Percentiles rank a stretch among this genome's conserved stretches.
Conservation (phyloP, 2,329 filamentous ascomycete genomes). For the Hirsutella minnesotensis region DNA sequence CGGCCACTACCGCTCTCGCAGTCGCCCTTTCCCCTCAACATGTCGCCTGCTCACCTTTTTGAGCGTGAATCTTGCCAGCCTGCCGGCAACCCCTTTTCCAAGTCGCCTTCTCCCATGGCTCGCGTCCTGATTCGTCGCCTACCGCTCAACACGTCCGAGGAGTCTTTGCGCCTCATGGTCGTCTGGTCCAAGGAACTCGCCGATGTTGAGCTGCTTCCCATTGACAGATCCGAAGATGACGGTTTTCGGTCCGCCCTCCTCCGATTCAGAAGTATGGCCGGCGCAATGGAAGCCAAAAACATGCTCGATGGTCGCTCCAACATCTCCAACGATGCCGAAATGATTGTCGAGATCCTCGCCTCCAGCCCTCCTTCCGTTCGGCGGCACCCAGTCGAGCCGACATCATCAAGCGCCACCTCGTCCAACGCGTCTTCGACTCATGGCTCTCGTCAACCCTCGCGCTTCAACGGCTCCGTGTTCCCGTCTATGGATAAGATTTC, state of each 20-base stretch:
- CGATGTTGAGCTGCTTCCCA: constrained; percentile 36
- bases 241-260: constrained; percentile 40
- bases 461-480: constrained; percentile 48
- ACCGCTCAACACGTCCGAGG: constrained; percentile 39
- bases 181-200: constrained; percentile 45
- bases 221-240: constrained; percentile 35
- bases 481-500: constrained; percentile 50
- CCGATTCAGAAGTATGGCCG: constrained; percentile 38
- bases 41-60: constrained; percentile 16
- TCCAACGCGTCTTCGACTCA: constrained; percentile 27
- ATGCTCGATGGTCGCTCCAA: constrained; percentile 46
- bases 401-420: constrained; percentile 10
- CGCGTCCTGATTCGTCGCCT: constrained; percentile 41
- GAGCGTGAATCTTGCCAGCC: constrained; percentile 31
- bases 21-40: constrained; percentile 20
- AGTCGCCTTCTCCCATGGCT: constrained; percentile 21
- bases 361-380: constrained; percentile 22
- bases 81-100: constrained; percentile 26
- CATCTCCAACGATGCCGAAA: constrained; percentile 34
- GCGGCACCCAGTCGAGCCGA: constrained; percentile 11
- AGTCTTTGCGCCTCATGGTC: constrained; percentile 43
- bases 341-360: constrained; percentile 46
- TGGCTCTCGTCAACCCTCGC: constrained; percentile 39
- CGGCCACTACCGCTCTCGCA: constrained; percentile 19
- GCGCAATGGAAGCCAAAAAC: constrained; percentile 42